Percentiles rank a stretch among this genome's conserved stretches.
These are phyloP conservation scores for Cryptococcus sp. DNA, from an alignment of 1,284 basidiomycete species.

Conservation along the genomic window DNA sequence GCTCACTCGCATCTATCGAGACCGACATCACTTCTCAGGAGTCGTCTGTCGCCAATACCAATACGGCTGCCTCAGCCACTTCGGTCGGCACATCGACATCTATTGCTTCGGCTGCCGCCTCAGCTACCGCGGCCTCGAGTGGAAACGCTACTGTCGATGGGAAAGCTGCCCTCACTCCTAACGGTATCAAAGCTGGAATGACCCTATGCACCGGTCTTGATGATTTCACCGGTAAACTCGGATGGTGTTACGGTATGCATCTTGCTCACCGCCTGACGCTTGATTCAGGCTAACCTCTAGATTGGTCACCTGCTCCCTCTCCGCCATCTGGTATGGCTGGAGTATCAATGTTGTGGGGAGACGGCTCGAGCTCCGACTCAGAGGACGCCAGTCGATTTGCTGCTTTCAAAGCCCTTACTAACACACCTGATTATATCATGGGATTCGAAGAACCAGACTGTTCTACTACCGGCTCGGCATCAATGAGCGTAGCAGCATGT, in stretches of 20 bases:
- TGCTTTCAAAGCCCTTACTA: constrained; percentile 36
- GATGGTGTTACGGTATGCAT: constrained; percentile 45
- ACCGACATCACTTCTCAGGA: no score
- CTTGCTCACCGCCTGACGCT: neutral
- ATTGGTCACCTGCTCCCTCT: constrained; percentile 26
- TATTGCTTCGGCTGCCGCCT: neutral
- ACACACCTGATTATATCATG: constrained; percentile 38
- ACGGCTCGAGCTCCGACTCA: constrained; percentile 22
- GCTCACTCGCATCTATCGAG: no score
- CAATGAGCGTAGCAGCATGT: constrained; percentile 27
- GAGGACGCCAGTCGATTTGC: constrained; percentile 30
- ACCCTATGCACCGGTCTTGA: constrained; percentile 27
- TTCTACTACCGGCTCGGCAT: constrained; percentile 22
- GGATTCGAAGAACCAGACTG: constrained; percentile 50
- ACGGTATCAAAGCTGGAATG: constrained; percentile 45
- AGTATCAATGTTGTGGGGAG: constrained; percentile 48
- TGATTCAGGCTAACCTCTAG: constrained; percentile 1
- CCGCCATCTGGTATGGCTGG: constrained; percentile 20
- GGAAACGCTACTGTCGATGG: neutral
- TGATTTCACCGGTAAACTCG: constrained; percentile 31
- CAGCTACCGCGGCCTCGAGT: neutral
- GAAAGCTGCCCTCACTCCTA: constrained; percentile 19
- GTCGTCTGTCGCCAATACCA: neutral
- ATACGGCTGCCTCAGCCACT: neutral
- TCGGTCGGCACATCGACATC: neutral